These are phyloP conservation scores for Chaetomium strumarium DNA, from an alignment of 2,329 filamentous ascomycete species.

Conservation along the genomic window DNA sequence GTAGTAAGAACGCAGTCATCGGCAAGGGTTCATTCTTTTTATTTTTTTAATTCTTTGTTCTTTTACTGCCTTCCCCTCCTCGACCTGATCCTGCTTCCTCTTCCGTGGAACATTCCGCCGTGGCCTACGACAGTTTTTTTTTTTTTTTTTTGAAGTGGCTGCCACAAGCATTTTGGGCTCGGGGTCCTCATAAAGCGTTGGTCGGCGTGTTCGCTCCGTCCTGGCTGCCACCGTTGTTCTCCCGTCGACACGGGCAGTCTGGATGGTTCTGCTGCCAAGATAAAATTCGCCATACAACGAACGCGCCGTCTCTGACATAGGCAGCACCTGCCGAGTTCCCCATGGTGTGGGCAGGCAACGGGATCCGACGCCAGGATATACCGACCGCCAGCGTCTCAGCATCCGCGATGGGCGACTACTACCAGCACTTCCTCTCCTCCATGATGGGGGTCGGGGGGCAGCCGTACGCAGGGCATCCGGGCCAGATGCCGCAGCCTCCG, in stretches of 20 bases:
- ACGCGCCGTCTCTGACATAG: background rate
- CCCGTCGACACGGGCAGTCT: background rate
- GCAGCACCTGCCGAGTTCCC: too few relatives aligned
- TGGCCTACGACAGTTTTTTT: background rate
- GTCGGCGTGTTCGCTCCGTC: background rate
- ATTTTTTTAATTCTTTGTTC: too few relatives aligned
- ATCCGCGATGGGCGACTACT: conserved; percentile 49
- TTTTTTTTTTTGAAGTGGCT: background rate
- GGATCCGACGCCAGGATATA: background rate
- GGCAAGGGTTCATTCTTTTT: conserved; percentile 10
- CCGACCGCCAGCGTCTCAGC: background rate
- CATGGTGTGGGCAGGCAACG: background rate
- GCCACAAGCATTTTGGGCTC: background rate
- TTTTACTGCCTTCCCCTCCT: background rate
- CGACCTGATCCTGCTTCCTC: background rate
- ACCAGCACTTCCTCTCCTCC: conserved; percentile 50
- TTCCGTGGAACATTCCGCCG: background rate
- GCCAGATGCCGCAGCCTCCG: conserved; percentile 32
- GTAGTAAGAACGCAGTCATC: conserved; percentile 13
- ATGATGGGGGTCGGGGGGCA: conserved; percentile 41
- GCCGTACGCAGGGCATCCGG: conserved; percentile 31
- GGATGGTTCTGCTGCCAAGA: background rate
- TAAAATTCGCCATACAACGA: background rate
- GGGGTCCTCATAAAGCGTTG: background rate
- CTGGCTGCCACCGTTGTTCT: background rate